Conservation (phyloP, 2,329 filamentous ascomycete species). For the Elsinoe necatrix region DNA sequence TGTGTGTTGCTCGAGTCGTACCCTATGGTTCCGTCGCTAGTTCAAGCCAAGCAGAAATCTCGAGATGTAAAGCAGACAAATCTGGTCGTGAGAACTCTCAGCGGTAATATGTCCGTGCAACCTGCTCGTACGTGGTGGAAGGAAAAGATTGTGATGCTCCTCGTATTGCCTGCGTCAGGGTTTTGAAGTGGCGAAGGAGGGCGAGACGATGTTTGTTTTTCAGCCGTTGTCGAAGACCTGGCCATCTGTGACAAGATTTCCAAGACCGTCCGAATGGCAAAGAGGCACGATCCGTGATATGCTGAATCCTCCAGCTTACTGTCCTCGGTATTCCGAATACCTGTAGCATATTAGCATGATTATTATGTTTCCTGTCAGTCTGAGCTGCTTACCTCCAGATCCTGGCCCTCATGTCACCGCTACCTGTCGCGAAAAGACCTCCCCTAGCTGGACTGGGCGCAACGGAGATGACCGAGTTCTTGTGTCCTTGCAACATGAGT, state of each 20-base stretch:
- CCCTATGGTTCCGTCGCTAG: not conserved
- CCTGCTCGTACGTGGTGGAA: not conserved
- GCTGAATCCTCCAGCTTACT: not conserved
- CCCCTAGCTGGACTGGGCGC: constrained; percentile 76
- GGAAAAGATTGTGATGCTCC: not conserved
- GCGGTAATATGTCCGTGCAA: not conserved
- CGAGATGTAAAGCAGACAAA: not conserved
- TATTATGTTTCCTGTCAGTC: not conserved
- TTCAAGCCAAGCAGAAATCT: not conserved
- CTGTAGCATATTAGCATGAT: not conserved
- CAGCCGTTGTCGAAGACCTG: not conserved
- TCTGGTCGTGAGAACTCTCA: not conserved
- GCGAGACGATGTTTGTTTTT: not conserved
- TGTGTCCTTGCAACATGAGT: constrained; percentile 97
- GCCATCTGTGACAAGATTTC: not conserved
- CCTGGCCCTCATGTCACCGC: constrained; percentile 92
- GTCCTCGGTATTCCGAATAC: constrained; percentile 12
- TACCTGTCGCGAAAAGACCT: constrained; percentile 87
- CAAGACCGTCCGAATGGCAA: not conserved
- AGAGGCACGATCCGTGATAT: not conserved
- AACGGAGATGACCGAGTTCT: constrained; percentile 98
- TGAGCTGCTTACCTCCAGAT: constrained; percentile 71
- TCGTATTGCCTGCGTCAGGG: too few relatives aligned
- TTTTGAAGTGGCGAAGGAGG: too few relatives aligned
- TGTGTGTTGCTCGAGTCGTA: not conserved